phyloP scores from a whole-genome alignment of 192 early-diverging fungal species.

The Dissophora globulifera region DNA sequence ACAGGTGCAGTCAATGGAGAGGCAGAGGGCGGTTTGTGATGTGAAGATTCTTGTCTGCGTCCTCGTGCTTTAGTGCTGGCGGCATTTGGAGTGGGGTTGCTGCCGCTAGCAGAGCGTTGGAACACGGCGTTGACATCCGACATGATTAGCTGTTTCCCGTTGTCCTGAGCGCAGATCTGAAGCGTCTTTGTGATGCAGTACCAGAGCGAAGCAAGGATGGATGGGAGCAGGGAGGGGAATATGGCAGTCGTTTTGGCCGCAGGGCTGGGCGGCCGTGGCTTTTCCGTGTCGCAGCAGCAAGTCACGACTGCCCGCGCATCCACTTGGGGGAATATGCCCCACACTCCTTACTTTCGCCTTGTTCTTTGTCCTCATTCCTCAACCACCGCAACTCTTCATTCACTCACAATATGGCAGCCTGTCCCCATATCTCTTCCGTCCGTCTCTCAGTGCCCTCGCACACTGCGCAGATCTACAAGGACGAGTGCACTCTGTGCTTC shows the following conservation, averaged over 20 bases:
- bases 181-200: neutral
- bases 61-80: neutral
- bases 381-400: neutral
- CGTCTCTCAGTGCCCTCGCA: constrained; percentile 54
- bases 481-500: constrained; percentile 97
- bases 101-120: neutral
- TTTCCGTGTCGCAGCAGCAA: too few relatives aligned
- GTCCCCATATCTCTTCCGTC: constrained; percentile 62
- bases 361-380: too few relatives aligned
- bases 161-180: neutral
- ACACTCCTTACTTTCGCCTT: neutral
- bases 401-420: constrained; percentile 52
- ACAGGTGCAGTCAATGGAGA: neutral
- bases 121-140: constrained; percentile 22
- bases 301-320: too few relatives aligned
- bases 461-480: constrained; percentile 79
- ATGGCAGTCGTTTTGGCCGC: too few relatives aligned
- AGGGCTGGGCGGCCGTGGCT: too few relatives aligned
- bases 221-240: too few relatives aligned
- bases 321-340: neutral
- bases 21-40: neutral
- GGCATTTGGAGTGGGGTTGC: neutral
- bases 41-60: neutral
- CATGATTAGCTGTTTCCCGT: constrained; percentile 8
- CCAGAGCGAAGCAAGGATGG: neutral